A percentile compares a stretch with the other conserved stretches of the same genome.
phyloP scores from a whole-genome alignment of 495 filamentous ascomycete species.

The Tuber aestivum region DNA sequence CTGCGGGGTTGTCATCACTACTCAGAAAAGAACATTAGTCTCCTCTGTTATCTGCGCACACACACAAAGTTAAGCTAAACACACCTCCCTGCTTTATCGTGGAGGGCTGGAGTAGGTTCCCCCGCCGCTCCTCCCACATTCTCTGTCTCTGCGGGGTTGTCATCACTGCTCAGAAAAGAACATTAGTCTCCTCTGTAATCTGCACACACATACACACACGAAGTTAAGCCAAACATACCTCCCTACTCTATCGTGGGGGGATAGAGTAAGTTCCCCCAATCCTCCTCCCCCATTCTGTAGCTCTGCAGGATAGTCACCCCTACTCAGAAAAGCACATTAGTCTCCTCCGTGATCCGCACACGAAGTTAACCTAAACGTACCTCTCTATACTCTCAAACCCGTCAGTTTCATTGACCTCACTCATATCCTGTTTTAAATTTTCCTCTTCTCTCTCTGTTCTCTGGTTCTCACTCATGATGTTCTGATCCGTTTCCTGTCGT shows the following conservation, averaged over 20 bases:
- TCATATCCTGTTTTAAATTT: not conserved
- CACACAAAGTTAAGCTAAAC: not conserved
- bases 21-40: not conserved
- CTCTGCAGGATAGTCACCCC: not conserved
- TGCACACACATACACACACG: too few species aligned
- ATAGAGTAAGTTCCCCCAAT: not conserved
- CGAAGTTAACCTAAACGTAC: not conserved
- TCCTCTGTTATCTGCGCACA: not conserved
- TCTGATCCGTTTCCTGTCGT: not conserved
- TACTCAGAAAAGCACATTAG: not conserved
- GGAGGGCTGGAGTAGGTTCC: not conserved
- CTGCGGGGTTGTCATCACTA: not conserved
- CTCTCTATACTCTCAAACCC: not conserved
- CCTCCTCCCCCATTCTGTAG: not conserved
- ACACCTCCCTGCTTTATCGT: not conserved
- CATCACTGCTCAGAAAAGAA: not conserved
- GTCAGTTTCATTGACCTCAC: not conserved
- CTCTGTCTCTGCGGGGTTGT: not conserved
- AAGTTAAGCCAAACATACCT: not conserved
- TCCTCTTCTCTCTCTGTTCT: not conserved
- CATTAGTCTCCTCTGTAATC: not conserved
- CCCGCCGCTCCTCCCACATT: not conserved
- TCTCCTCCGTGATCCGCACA: not conserved
- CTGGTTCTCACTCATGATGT: not conserved
- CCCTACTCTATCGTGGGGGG: not conserved